Conservation (phyloP, 1,139 yeast species). For the Candida sanyaensis region DNA sequence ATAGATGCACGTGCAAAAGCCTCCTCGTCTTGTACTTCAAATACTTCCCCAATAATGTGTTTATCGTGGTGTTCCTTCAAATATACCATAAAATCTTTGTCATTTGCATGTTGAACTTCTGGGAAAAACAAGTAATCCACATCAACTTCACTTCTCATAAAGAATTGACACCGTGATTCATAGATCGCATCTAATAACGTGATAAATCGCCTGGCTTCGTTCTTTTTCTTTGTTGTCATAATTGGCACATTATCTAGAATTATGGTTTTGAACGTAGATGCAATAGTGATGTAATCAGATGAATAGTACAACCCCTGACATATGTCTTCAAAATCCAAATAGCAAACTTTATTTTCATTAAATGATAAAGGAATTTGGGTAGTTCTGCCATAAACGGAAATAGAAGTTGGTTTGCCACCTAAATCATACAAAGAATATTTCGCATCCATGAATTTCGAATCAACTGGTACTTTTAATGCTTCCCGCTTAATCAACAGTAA, state of each 20-base stretch:
- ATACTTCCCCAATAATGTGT: conserved; percentile 20
- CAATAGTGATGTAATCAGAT: conserved; percentile 69
- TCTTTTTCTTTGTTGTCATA: conserved; percentile 57
- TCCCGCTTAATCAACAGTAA: conserved; percentile 22
- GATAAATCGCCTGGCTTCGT: conserved; percentile 69
- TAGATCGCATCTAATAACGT: conserved; percentile 68
- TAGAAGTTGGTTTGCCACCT: conserved; percentile 27
- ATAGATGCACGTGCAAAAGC: conserved; percentile 67
- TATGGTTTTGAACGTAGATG: conserved; percentile 58
- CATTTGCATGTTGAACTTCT: conserved; percentile 27
- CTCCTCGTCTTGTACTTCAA: conserved; percentile 63
- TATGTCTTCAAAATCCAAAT: conserved; percentile 54
- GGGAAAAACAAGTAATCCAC: conserved; percentile 64
- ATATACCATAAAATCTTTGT: conserved; percentile 17
- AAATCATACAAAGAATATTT: conserved; percentile 20
- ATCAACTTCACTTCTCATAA: conserved; percentile 49
- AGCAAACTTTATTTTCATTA: conserved; percentile 40
- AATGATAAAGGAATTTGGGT: conserved; percentile 48
- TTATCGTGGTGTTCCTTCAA: conserved; percentile 16
- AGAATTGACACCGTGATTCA: conserved; percentile 64
- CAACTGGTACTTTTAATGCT: conserved; percentile 19
- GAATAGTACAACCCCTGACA: conserved; percentile 63
- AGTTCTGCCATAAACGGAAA: conserved; percentile 58
- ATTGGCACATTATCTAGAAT: conserved; percentile 65
- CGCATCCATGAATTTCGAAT: conserved; percentile 14